These are phyloP conservation scores for Calonectria ilicicola DNA, from an alignment of 2,329 filamentous ascomycete species.

Conservation along the genomic window DNA sequence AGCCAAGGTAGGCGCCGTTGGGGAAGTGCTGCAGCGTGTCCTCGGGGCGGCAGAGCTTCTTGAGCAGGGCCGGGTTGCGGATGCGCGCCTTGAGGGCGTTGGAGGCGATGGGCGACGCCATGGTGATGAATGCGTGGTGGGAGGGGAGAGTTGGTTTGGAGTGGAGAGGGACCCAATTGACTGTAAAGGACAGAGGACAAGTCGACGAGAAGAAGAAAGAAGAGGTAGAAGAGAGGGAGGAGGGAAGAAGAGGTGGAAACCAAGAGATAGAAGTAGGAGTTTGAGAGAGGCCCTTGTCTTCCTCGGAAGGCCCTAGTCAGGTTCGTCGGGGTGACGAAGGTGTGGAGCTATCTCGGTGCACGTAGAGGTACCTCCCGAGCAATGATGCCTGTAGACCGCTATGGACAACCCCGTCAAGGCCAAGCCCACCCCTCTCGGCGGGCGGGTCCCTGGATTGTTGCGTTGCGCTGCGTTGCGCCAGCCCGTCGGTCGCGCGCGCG, in stretches of 20 bases:
- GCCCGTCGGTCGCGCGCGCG: background rate
- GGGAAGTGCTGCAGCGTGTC: slow-evolving; percentile 86
- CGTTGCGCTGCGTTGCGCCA: too few species aligned
- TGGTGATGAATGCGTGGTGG: slow-evolving; percentile 36
- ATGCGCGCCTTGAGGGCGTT: slow-evolving; percentile 82
- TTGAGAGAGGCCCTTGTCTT: slow-evolving; percentile 12
- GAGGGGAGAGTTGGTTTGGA: slow-evolving; percentile 19
- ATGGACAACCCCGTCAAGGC: background rate
- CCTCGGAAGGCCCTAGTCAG: slow-evolving; percentile 5
- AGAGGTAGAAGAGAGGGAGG: slow-evolving; percentile 16
- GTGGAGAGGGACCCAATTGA: slow-evolving; percentile 28
- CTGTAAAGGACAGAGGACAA: slow-evolving; percentile 7
- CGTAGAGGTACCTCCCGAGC: background rate
- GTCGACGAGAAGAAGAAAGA: slow-evolving; percentile 19
- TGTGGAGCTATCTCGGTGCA: slow-evolving; percentile 30
- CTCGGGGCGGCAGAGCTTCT: slow-evolving; percentile 83
- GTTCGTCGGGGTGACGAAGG: slow-evolving; percentile 39
- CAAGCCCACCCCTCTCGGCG: background rate
- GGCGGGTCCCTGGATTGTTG: background rate
- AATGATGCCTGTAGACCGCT: slow-evolving; percentile 4
- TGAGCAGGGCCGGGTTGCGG: slow-evolving; percentile 80
- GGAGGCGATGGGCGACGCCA: slow-evolving; percentile 70
- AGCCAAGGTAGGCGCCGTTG: slow-evolving; percentile 87
- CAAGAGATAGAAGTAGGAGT: slow-evolving; percentile 28
- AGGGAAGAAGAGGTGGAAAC: slow-evolving; percentile 12